Conservation (phyloP, 345 rosid species). For the Mangifera indica region DNA sequence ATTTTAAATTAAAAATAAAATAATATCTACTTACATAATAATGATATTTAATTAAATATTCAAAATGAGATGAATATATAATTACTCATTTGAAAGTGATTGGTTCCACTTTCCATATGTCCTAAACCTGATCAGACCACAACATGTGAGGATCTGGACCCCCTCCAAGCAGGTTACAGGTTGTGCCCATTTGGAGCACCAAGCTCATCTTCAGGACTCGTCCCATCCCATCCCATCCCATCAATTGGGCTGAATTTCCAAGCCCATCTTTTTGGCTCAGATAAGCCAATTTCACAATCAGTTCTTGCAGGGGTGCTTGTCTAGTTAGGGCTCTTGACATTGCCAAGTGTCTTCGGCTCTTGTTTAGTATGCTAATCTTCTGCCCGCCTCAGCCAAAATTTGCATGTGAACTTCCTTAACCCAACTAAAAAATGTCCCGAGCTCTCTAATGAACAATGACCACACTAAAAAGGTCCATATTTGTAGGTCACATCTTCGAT, state of each 20-base stretch:
- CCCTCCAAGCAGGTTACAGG: not conserved
- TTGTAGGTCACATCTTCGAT: not conserved
- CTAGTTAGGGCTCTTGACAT: not conserved
- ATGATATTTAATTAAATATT: too few relatives aligned
- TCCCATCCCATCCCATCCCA: too few relatives aligned
- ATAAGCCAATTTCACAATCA: not conserved
- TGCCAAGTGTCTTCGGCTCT: conserved; percentile 22
- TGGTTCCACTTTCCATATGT: not conserved
- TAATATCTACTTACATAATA: too few relatives aligned
- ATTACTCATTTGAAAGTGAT: not conserved
- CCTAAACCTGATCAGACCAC: too few relatives aligned
- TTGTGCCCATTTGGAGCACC: not conserved
- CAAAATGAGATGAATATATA: too few relatives aligned
- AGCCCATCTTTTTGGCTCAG: too few relatives aligned
- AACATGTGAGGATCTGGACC: not conserved
- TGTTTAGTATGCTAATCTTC: not conserved
- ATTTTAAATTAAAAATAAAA: too few relatives aligned
- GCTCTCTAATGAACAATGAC: conserved; percentile 4
- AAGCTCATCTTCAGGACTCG: too few relatives aligned
- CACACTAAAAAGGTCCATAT: conserved; percentile 2
- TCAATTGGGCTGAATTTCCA: too few relatives aligned
- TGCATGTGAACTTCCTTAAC: conserved; percentile 17
- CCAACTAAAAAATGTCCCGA: conserved; percentile 1
- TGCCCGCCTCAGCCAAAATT: conserved; percentile 8
- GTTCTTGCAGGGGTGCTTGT: conserved; percentile 10